These are phyloP conservation scores for Turritis glabra DNA, from an alignment of 345 rosid genomes.

Conservation along the genomic window DNA sequence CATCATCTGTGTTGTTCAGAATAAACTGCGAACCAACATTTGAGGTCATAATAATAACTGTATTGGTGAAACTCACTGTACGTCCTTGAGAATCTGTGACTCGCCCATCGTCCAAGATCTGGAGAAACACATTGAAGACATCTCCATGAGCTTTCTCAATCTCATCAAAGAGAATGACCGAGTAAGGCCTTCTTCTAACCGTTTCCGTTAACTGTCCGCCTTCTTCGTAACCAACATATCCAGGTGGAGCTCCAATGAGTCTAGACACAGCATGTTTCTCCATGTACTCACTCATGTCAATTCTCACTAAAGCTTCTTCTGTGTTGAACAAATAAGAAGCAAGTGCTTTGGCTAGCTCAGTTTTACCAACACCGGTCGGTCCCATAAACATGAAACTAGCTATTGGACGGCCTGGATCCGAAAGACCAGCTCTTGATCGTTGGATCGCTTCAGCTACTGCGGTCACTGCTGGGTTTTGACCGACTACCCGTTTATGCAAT, in stretches of 20 bases:
- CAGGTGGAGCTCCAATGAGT: constrained; percentile 98
- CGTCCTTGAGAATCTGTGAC: constrained; percentile 98
- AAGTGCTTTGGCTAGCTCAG: constrained; percentile 92
- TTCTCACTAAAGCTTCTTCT: constrained; percentile 91
- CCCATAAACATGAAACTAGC: constrained; percentile 99
- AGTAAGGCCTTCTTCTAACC: constrained; percentile 91
- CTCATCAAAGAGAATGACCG: constrained; percentile 96
- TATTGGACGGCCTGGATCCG: constrained; percentile 97
- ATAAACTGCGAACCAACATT: constrained; percentile 94
- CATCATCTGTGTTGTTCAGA: constrained; percentile 69
- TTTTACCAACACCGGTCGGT: constrained; percentile 98
- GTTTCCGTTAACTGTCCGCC: constrained; percentile 96
- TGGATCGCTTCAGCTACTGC: constrained; percentile 98
- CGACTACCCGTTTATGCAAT: constrained; percentile 88
- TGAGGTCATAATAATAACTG: constrained; percentile 91
- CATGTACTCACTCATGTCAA: constrained; percentile 99
- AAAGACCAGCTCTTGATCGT: constrained; percentile 94
- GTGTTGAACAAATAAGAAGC: constrained; percentile 95
- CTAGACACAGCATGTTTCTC: constrained; percentile 98
- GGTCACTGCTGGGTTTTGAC: constrained; percentile 94
- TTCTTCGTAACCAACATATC: constrained; percentile 97
- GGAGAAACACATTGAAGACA: constrained; percentile 96
- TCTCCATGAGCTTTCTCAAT: constrained; percentile 96
- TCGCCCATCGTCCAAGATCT: constrained; percentile 93
- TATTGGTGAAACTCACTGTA: constrained; percentile 91